These are phyloP conservation scores for Barnettozyma populi DNA, from an alignment of 805 yeast species.

Conservation along the genomic window DNA sequence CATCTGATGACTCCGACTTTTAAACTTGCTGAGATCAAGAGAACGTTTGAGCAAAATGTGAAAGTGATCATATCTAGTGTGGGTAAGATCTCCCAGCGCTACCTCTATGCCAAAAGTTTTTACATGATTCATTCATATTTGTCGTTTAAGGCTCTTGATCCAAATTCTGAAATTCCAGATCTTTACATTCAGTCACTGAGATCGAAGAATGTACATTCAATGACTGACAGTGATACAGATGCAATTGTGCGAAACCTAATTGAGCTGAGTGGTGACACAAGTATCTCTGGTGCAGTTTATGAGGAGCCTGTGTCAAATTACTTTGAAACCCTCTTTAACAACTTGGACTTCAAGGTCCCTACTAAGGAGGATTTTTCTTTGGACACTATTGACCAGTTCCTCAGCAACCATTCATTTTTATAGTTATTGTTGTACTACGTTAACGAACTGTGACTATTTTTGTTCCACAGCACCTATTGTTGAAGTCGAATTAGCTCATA, in stretches of 20 bases:
- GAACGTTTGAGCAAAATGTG: constrained; percentile 6
- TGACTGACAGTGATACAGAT: constrained; percentile 1
- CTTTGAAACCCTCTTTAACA: constrained; percentile 4
- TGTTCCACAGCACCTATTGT: no score
- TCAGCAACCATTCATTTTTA: constrained; percentile 3
- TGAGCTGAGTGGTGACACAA: constrained; percentile 9
- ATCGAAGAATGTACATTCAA: background rate
- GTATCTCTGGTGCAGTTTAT: constrained; percentile 3
- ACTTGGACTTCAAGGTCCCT: background rate
- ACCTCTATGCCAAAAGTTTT: constrained; percentile 7
- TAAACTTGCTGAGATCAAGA: constrained; percentile 5
- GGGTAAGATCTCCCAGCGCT: constrained; percentile 7
- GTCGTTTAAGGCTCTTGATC: constrained; percentile 3
- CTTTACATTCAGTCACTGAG: background rate
- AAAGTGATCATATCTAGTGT: constrained; percentile 8
- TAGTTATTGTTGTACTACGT: background rate
- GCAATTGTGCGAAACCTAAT: constrained; percentile 2
- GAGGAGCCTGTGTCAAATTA: constrained; percentile 8
- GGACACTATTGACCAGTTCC: constrained; percentile 7
- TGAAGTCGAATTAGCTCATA: no score
- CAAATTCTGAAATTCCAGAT: background rate
- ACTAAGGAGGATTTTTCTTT: constrained; percentile 1
- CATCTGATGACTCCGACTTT: background rate
- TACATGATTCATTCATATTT: constrained; percentile 10
- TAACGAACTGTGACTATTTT: no score